Evolutionary conservation across 371 early-diverging fungal genomes (phyloP).

Genomic region (Lichtheimia hyalospora): DNA sequence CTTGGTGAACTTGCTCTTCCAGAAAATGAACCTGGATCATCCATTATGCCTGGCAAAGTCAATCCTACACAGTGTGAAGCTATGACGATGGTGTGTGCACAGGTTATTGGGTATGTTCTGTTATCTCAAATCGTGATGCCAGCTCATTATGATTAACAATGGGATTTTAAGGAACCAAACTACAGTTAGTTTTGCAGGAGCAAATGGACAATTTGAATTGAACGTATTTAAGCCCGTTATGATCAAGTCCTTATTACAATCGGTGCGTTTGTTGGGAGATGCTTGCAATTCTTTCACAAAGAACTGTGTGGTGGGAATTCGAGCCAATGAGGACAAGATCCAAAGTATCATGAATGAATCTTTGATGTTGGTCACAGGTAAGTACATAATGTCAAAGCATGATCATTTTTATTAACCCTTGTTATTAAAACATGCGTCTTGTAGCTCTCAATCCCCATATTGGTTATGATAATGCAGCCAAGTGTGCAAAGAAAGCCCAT

Average conservation of each 20-base stretch:
- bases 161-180: conserved; percentile 67
- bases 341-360: conserved; percentile 70
- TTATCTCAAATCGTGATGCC: not conserved
- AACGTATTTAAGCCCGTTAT: conserved; percentile 93
- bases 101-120: conserved; percentile 59
- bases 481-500: conserved; percentile 86
- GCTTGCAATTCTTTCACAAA: conserved; percentile 76
- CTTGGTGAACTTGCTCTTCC: conserved; percentile 85
- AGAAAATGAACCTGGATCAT: conserved; percentile 91
- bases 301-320: conserved; percentile 85
- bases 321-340: conserved; percentile 78
- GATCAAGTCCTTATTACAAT: conserved; percentile 86
- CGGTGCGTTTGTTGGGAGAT: conserved; percentile 76
- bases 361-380: conserved; percentile 82
- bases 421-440: not conserved
- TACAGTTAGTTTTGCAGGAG: conserved; percentile 79
- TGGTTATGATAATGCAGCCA: conserved; percentile 85
- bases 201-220: conserved; percentile 91
- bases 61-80: conserved; percentile 94
- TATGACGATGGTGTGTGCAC: conserved; percentile 92
- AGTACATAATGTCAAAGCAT: not conserved
- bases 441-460: conserved; percentile 80
- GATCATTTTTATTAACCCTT: too few relatives aligned
- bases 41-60: conserved; percentile 94
- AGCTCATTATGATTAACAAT: not conserved